Conservation (phyloP, 73 alveolate genomes). For the Durusdinium trenchii region DNA sequence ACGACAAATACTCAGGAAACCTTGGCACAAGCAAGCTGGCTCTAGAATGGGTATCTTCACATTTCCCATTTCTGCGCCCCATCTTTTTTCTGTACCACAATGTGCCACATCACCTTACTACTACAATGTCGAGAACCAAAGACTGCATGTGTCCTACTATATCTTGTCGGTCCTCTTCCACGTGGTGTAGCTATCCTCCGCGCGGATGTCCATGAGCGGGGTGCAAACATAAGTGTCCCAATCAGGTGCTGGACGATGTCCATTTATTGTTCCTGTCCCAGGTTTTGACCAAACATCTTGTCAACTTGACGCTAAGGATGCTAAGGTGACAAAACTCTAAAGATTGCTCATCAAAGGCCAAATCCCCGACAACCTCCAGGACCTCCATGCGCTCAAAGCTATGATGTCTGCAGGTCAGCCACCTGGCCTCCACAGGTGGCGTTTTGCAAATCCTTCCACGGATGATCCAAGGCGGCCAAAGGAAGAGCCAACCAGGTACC, state of each 20-base stretch:
- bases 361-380: not conserved
- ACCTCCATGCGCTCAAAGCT: not conserved
- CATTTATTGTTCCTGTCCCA: not conserved
- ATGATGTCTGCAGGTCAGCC: not conserved
- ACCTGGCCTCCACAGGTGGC: not conserved
- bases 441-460: slow-evolving; percentile 17
- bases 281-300: not conserved
- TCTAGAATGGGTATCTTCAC: too few species aligned
- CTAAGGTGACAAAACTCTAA: too few species aligned
- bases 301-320: not conserved
- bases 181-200: slow-evolving; percentile 50
- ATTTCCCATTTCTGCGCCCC: too few species aligned
- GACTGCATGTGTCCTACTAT: not conserved
- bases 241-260: slow-evolving; percentile 60
- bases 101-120: not conserved
- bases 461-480: slow-evolving; percentile 29
- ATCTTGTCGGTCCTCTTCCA: slow-evolving; percentile 32
- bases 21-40: too few species aligned
- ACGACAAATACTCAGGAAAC: too few species aligned
- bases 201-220: slow-evolving; percentile 55
- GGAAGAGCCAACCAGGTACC: slow-evolving; percentile 37
- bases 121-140: not conserved
- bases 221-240: slow-evolving; percentile 49
- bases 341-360: too few species aligned
- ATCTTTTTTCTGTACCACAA: not conserved